Evolutionary conservation across 2,329 filamentous ascomycete species (phyloP), one percentile per base, ranked within the genome.

Genomic region (Pseudopithomyces chartarum): DNA sequence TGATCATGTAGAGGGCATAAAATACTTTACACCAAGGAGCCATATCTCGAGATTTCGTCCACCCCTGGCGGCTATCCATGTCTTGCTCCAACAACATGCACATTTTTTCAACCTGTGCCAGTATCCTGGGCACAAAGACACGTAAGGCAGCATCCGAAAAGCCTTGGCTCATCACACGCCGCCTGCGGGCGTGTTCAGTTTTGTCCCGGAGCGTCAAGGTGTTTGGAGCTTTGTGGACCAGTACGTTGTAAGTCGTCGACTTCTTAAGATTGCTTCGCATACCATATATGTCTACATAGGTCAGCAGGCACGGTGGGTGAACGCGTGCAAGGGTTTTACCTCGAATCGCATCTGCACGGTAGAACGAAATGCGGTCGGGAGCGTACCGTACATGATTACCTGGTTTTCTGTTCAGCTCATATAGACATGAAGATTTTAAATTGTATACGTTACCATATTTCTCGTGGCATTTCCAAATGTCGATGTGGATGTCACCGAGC

Each of bases 331-430:
- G n/a, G n/a, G n/a, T n/a, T n/a, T n/a, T n/a, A n/a, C n/a, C n/a
- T n/a, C n/a, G n/a, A n/a, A n/a, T n/a, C n/a, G 36, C 77, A 60
- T 82, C 81, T 40, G 77, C 70, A 23, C 76, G 73, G 70, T 76
- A 76, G 34, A 85, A 1, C 88, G 91, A 39, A 96, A 78, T 57
- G 85, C 86, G 6, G 73, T 92, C 91, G 42, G 91, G 91, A 0
- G 89, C 90, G 63, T 89, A 90, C 23, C 91, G n/a, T n/a, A n/a
- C n/a, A n/a, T n/a, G n/a, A n/a, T n/a, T n/a, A n/a, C n/a, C n/a
- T n/a, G n/a, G n/a, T n/a, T n/a, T n/a, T n/a, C n/a, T n/a, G n/a
- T n/a, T n/a, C n/a, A n/a, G n/a, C n/a, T n/a, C n/a, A n/a, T n/a
- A n/a, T n/a, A n/a, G n/a, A n/a, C n/a, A n/a, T n/a, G n/a, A n/a